Evolutionary conservation across 2,329 filamentous ascomycete species (phyloP).

Genomic region (Zasmidium cellare): DNA sequence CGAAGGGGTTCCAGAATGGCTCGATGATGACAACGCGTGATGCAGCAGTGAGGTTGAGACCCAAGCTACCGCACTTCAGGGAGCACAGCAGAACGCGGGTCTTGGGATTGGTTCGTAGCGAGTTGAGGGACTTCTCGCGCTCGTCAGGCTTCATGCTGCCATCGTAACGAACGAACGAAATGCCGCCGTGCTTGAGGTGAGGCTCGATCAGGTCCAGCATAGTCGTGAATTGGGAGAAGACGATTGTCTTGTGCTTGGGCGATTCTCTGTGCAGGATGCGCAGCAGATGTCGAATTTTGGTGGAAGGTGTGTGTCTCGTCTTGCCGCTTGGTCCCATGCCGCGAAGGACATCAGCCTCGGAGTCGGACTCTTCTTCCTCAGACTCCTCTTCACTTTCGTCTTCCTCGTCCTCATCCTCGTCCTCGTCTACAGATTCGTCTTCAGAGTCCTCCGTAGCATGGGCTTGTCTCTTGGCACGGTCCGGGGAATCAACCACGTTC

Average conservation of each 20-base stretch:
- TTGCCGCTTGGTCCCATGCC: constrained; percentile 23
- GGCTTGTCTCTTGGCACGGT: constrained; percentile 26
- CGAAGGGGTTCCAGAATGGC: constrained; percentile 97
- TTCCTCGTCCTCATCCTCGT: constrained; percentile 46
- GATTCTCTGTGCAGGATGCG: constrained; percentile 78
- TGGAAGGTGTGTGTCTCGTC: constrained; percentile 66
- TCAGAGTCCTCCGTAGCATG: constrained; percentile 22
- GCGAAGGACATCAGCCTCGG: constrained; percentile 36
- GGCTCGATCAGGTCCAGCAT: constrained; percentile 97
- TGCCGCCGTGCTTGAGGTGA: constrained; percentile 72
- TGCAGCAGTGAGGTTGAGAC: constrained; percentile 91
- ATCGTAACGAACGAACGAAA: constrained; percentile 87
- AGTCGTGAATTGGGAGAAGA: constrained; percentile 97
- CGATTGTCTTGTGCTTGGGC: constrained; percentile 88
- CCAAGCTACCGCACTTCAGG: constrained; percentile 88
- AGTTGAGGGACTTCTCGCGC: constrained; percentile 80
- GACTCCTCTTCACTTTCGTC: constrained; percentile 42
- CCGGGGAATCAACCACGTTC: constrained; percentile 42
- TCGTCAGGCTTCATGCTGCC: constrained; percentile 92
- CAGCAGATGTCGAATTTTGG: constrained; percentile 87
- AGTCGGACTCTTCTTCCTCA: constrained; percentile 41
- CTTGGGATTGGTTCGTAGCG: constrained; percentile 70
- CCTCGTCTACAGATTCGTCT: constrained; percentile 60
- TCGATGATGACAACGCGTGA: constrained; percentile 92
- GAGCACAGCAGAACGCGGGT: constrained; percentile 88